Evolutionary conservation across 2,329 filamentous ascomycete species (phyloP).

Genomic region (Pseudogymnoascus sp.): DNA sequence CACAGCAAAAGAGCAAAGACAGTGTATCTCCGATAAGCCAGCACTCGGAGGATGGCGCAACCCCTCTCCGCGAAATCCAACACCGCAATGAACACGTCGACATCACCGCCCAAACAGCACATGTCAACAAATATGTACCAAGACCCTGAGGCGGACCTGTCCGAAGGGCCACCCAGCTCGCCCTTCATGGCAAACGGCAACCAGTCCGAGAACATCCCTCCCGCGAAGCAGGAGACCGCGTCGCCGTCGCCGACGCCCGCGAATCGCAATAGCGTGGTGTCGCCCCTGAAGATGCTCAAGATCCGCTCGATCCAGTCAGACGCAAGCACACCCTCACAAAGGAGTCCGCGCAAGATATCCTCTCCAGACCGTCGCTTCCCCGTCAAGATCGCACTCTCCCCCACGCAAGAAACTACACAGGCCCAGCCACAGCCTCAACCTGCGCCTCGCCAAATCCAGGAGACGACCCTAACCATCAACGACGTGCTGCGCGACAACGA

Average conservation of each 20-base stretch:
- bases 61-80: background rate
- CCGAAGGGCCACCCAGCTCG: conserved; percentile 23
- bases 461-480: conserved; percentile 32
- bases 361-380: conserved; percentile 51
- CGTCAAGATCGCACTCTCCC: conserved; percentile 39
- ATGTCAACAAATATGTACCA: background rate
- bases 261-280: conserved; percentile 18
- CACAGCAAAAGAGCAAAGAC: background rate
- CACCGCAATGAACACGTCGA: conserved; percentile 6
- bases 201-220: conserved; percentile 24
- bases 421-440: conserved; percentile 13
- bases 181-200: conserved; percentile 23
- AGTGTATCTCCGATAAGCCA: background rate
- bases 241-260: conserved; percentile 19
- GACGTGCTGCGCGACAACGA: conserved; percentile 46
- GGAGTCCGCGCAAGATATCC: conserved; percentile 39
- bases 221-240: conserved; percentile 18
- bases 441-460: conserved; percentile 7
- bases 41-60: background rate
- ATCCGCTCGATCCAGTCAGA: conserved; percentile 20
- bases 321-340: conserved; percentile 16
- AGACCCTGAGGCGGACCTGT: conserved; percentile 13
- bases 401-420: conserved; percentile 11
- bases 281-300: conserved; percentile 25
- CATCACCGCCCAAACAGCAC: background rate